Percentiles rank a stretch among this genome's conserved stretches.
These are phyloP conservation scores for Lanmaoa pseudosensibilis DNA, from an alignment of 768 basidiomycete genomes.

Conservation along the genomic window DNA sequence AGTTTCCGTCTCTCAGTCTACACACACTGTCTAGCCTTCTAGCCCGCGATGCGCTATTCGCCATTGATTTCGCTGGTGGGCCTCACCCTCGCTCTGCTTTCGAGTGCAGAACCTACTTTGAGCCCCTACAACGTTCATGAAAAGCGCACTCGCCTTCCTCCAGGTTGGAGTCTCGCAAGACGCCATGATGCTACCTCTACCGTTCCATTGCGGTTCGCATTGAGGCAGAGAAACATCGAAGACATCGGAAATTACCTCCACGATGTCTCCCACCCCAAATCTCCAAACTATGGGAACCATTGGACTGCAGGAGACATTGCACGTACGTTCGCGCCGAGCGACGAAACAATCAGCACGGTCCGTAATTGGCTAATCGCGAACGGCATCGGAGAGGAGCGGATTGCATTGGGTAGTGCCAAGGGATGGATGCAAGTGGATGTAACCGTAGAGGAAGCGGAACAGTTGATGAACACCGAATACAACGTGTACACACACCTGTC, in stretches of 20 bases:
- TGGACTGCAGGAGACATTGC: conserved; percentile 32
- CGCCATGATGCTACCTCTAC: conserved; percentile 33
- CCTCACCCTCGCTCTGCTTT: conserved; percentile 14
- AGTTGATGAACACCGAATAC: conserved; percentile 34
- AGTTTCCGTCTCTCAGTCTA: background rate
- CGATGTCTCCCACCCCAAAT: conserved; percentile 36
- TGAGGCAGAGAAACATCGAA: conserved; percentile 33
- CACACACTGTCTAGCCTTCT: background rate
- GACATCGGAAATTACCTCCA: conserved; percentile 26
- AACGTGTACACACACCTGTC: conserved; percentile 29
- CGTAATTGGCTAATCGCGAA: conserved; percentile 28
- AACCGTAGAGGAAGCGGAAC: conserved; percentile 35
- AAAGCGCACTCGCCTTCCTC: conserved; percentile 36
- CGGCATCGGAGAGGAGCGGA: conserved; percentile 25
- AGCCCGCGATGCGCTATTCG: conserved; percentile 13
- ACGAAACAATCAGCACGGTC: conserved; percentile 24
- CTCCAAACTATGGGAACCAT: conserved; percentile 32
- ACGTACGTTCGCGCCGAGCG: conserved; percentile 27
- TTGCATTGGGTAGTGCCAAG: conserved; percentile 15
- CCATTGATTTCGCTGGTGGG: conserved; percentile 1
- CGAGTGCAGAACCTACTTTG: conserved; percentile 15
- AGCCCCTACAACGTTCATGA: conserved; percentile 39
- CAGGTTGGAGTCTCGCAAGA: conserved; percentile 38
- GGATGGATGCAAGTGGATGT: conserved; percentile 31
- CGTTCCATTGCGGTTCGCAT: conserved; percentile 33